Percentiles rank a stretch among this genome's conserved stretches.
Conservation (phyloP, 2,329 filamentous ascomycete genomes). For the Knufia fluminis region DNA sequence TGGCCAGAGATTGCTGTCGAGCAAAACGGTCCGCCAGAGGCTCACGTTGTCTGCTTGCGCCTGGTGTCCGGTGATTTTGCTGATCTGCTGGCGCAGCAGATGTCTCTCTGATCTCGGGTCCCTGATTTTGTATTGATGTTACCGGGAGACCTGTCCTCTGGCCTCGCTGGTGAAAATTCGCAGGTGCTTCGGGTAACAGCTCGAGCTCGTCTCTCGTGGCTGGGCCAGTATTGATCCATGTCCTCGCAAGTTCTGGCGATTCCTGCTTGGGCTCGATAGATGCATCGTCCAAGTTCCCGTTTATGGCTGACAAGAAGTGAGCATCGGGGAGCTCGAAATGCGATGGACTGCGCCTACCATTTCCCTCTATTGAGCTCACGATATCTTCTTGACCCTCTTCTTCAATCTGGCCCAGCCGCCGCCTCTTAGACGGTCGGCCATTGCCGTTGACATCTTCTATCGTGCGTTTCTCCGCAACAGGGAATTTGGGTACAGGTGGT, state of each 20-base stretch:
- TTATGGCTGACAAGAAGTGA: conserved; percentile 6
- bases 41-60: not conserved
- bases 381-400: conserved; percentile 15
- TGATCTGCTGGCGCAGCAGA: not conserved
- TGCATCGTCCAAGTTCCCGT: conserved; percentile 1
- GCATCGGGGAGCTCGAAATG: conserved; percentile 13
- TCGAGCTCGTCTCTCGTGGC: conserved; percentile 17
- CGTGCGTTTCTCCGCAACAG: conserved; percentile 8
- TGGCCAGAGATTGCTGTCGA: not conserved
- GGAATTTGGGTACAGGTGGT: conserved; percentile 20
- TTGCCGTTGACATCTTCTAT: conserved; percentile 9
- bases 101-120: not conserved
- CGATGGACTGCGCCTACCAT: conserved; percentile 5
- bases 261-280: conserved; percentile 12
- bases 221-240: conserved; percentile 12
- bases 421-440: conserved; percentile 1
- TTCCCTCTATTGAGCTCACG: conserved; percentile 17
- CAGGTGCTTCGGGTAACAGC: conserved; percentile 13
- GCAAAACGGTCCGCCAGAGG: not conserved
- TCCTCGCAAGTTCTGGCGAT: conserved; percentile 15
- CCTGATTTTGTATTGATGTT: not conserved
- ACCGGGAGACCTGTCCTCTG: not conserved
- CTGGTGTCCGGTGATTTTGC: conserved; percentile 10
- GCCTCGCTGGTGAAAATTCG: conserved; percentile 2
- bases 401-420: conserved; percentile 17